These are phyloP conservation scores for Ogataea angusta DNA, from an alignment of 805 yeast species.

Conservation along the genomic window DNA sequence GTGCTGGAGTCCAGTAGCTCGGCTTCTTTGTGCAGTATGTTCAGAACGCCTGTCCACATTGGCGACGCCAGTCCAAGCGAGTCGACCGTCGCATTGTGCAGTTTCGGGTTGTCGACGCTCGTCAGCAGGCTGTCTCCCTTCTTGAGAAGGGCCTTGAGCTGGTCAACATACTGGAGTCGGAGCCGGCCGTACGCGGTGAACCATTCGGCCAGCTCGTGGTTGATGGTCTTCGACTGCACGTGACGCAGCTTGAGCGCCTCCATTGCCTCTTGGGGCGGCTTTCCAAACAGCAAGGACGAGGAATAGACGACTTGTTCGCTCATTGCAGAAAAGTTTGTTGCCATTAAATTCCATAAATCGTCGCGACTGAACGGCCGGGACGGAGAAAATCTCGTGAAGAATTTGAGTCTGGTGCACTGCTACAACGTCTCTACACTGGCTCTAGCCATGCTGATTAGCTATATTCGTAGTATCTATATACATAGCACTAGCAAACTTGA, in stretches of 20 bases:
- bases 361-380: slow-evolving; percentile 7
- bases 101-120: slow-evolving; percentile 36
- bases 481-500: no score
- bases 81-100: slow-evolving; percentile 47
- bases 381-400: no score
- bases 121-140: slow-evolving; percentile 36
- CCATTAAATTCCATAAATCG: slow-evolving; percentile 8
- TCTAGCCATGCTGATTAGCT: no score
- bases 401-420: no score
- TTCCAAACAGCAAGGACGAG: slow-evolving; percentile 33
- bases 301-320: slow-evolving; percentile 28
- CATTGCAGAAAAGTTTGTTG: slow-evolving; percentile 13
- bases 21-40: slow-evolving; percentile 43
- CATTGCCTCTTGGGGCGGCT: slow-evolving; percentile 56
- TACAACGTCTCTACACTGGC: no score
- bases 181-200: slow-evolving; percentile 51
- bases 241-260: slow-evolving; percentile 58
- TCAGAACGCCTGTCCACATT: slow-evolving; percentile 43
- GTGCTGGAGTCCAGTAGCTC: slow-evolving; percentile 45
- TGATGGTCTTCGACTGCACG: slow-evolving; percentile 50
- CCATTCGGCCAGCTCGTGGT: slow-evolving; percentile 60
- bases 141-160: slow-evolving; percentile 39
- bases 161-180: slow-evolving; percentile 45
- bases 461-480: no score
- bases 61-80: slow-evolving; percentile 44